Evolutionary conservation across 1,284 basidiomycete genomes (phyloP).

Genomic region (Sporisorium sorghi): DNA sequence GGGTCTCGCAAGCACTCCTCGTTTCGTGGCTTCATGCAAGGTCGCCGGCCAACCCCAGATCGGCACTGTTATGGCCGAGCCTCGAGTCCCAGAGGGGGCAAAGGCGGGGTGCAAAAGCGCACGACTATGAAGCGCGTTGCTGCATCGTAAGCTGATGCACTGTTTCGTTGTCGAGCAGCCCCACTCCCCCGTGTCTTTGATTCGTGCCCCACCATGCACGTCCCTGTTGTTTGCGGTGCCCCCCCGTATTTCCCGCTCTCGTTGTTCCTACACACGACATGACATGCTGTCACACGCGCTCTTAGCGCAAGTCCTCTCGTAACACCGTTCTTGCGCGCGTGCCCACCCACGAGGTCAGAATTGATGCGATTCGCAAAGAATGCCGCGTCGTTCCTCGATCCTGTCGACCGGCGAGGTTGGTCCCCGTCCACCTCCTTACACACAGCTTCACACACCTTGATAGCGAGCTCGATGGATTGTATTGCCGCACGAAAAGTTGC

Average conservation of each 20-base stretch:
- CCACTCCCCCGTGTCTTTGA: background rate
- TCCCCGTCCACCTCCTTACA: background rate
- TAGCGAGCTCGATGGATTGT: background rate
- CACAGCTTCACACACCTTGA: background rate
- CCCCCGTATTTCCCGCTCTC: conserved; percentile 13
- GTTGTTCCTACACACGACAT: background rate
- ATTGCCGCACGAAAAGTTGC: conserved; percentile 4
- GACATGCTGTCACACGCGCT: background rate
- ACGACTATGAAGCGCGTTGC: background rate
- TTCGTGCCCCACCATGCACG: conserved; percentile 7
- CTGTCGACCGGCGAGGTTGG: conserved; percentile 4
- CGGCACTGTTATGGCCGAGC: conserved; percentile 14
- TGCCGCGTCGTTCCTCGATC: background rate
- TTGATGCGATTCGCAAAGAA: conserved; percentile 1
- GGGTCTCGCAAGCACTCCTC: background rate
- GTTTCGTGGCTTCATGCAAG: conserved; percentile 1
- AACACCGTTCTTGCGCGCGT: background rate
- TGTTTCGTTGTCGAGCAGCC: background rate
- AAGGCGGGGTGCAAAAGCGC: too few species aligned
- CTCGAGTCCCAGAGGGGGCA: background rate
- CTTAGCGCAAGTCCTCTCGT: background rate
- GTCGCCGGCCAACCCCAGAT: conserved; percentile 12
- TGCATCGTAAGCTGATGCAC: background rate
- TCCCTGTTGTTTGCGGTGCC: conserved; percentile 6
- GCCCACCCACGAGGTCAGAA: background rate